These are phyloP conservation scores for Rhodosporidiobolus sp. DNA, from an alignment of 768 basidiomycete species.

Conservation along the genomic window DNA sequence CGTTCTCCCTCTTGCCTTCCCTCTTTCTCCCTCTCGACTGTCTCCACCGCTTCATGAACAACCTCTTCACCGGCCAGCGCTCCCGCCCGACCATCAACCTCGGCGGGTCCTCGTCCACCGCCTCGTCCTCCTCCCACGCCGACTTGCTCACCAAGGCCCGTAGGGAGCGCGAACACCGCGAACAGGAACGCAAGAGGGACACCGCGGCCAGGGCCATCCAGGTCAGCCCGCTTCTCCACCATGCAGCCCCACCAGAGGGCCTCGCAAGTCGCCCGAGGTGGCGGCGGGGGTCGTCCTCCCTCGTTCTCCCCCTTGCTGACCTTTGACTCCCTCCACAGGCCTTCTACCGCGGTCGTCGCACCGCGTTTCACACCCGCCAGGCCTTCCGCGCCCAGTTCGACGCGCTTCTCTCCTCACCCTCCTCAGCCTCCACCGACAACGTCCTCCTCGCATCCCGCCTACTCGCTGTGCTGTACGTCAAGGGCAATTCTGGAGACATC, in stretches of 20 bases:
- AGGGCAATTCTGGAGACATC: background rate
- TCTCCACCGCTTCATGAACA: background rate
- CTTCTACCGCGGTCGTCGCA: constrained; percentile 2
- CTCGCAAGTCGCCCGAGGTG: background rate
- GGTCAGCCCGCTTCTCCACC: constrained; percentile 12
- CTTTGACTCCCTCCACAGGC: background rate
- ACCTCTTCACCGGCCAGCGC: constrained; percentile 17
- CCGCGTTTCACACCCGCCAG: background rate
- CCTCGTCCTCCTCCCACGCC: background rate
- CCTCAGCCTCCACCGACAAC: background rate
- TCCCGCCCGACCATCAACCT: constrained; percentile 22
- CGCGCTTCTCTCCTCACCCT: background rate
- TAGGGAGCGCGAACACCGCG: constrained; percentile 19
- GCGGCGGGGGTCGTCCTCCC: background rate
- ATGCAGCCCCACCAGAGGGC: too few species aligned
- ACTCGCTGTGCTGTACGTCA: constrained; percentile 6
- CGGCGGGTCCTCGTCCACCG: background rate
- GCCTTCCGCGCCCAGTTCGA: constrained; percentile 11
- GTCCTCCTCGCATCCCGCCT: constrained; percentile 17
- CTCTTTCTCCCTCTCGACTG: background rate
- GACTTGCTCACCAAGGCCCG: constrained; percentile 20
- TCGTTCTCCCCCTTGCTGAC: background rate
- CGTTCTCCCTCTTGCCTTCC: background rate
- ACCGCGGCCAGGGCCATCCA: constrained; percentile 21
- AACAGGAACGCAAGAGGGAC: background rate